A percentile compares a stretch with the other conserved stretches of the same genome.
phyloP scores from a whole-genome alignment of 108 stramenopile genomes.

The Skeletonema costatum region DNA sequence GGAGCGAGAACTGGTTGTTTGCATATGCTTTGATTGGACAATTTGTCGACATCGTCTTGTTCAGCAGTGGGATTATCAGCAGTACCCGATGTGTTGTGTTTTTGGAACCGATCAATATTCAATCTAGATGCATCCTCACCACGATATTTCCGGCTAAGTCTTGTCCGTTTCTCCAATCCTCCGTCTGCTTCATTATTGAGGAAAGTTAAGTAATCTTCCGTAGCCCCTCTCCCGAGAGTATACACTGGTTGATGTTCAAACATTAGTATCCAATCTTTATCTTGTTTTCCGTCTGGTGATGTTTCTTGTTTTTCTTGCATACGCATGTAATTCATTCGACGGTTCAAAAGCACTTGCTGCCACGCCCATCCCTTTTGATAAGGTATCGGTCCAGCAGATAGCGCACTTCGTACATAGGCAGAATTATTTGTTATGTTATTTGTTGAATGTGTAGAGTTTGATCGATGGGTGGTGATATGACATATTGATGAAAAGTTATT shows the following conservation, averaged over 20 bases:
- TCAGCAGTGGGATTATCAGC: background rate
- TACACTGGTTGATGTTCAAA: conserved; percentile 97
- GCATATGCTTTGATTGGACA: background rate
- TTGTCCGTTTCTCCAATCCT: conserved; percentile 14
- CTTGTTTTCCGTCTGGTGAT: conserved; percentile 1
- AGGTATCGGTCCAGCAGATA: conserved; percentile 27
- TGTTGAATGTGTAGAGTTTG: background rate
- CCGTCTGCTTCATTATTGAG: conserved; percentile 19
- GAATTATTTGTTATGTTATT: conserved; percentile 1
- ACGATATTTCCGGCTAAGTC: conserved; percentile 40
- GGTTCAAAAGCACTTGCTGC: conserved; percentile 64
- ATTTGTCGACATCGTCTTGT: conserved; percentile 8
- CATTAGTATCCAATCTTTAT: conserved; percentile 75
- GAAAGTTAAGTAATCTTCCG: conserved; percentile 77
- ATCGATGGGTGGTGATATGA: background rate
- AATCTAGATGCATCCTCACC: conserved; percentile 44
- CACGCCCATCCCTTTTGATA: conserved; percentile 77
- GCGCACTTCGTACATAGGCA: conserved; percentile 22
- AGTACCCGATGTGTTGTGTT: background rate
- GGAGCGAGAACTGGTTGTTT: conserved; percentile 68
- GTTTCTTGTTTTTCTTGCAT: background rate
- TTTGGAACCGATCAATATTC: conserved; percentile 5
- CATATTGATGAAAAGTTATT: background rate
- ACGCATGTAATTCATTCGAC: conserved; percentile 46
- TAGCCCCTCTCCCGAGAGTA: conserved; percentile 94